These are phyloP conservation scores for Saccharum spontaneum DNA, from an alignment of 176 grass and related monocot genomes.

Conservation along the genomic window DNA sequence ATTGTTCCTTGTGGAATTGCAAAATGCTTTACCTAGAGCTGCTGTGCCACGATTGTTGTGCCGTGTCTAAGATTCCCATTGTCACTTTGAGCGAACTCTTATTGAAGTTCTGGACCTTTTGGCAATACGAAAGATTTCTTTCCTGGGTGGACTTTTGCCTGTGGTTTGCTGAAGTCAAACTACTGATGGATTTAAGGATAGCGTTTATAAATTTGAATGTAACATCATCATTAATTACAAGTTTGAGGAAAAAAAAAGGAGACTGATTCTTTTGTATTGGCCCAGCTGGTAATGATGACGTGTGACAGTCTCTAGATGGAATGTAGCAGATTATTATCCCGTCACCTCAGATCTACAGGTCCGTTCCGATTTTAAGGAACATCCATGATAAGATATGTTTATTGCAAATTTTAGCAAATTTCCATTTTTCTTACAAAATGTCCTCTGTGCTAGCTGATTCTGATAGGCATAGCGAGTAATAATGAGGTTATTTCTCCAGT, in stretches of 20 bases:
- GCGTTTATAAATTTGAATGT: conserved; percentile 26
- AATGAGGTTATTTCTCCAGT: conserved; percentile 6
- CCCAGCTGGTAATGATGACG: conserved; percentile 85
- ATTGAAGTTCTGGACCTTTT: background rate
- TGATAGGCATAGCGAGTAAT: conserved; percentile 7
- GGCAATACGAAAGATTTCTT: background rate
- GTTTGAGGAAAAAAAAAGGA: conserved; percentile 38
- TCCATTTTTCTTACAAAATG: conserved; percentile 9
- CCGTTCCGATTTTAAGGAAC: conserved; percentile 47
- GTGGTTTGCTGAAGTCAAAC: conserved; percentile 10
- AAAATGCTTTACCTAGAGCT: background rate
- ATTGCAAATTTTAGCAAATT: conserved; percentile 17
- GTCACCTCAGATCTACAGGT: conserved; percentile 66
- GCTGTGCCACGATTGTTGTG: background rate
- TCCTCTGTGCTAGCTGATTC: background rate
- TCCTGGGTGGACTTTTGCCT: background rate
- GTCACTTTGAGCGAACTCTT: background rate
- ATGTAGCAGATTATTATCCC: conserved; percentile 60
- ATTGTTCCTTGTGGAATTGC: conserved; percentile 1
- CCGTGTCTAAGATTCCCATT: background rate
- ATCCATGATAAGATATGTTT: conserved; percentile 35
- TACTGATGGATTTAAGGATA: conserved; percentile 10
- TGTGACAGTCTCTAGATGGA: conserved; percentile 70
- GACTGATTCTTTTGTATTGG: conserved; percentile 71
- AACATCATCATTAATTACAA: conserved; percentile 39